Evolutionary conservation across 2,329 filamentous ascomycete genomes (phyloP), one percentile per base, ranked within the genome.

Genomic region (Rhinocladiella mackenziei): DNA sequence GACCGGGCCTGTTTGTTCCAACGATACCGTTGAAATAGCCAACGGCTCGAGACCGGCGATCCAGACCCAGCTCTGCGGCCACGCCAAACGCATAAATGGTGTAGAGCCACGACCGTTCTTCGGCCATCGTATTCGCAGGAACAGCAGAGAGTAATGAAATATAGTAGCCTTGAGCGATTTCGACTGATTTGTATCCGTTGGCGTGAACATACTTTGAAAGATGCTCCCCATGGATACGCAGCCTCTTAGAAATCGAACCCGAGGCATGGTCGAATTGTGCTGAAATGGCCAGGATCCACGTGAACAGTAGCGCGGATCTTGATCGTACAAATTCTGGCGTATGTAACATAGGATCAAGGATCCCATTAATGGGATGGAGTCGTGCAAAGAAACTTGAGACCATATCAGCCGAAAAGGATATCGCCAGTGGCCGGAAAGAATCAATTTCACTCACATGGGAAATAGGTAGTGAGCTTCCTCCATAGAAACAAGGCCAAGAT

Each of bases 81-180:
- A 59, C 39, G 5, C 60, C 56, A 32, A 61, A 57, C 3, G 60
- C 59, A 39, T 62, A 56, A 43, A 56, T 58, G 6, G 60, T 60
- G 23, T 62, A 62, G 0, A 62, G 44, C 60, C 60, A 61, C 0
- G 56, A 56, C 2, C 59, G 53, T 17, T 62, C 60, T 25, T 62
- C 56, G 1, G 55, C 43, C 20, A 59, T 15, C 4, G 51, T 50
- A n/a, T 53, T 54, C 0, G 59, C 58, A 3, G 59, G 60, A 2
- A 55, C 60, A 2, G 58, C 56, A 2, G 59, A 60, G 1, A 60
- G 46, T 1, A 62, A 35, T 0, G 57, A 60, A 10, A 62, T 62
- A 40, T 62, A 62, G 23, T 62, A 62, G 6, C 60, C 60, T 36
- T 62, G 59, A 0, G 58, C 57, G 15, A 62, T 60, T 19, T 62